Evolutionary conservation across 441 rosid species (phyloP).

Genomic region (Gossypium schwendimanii): DNA sequence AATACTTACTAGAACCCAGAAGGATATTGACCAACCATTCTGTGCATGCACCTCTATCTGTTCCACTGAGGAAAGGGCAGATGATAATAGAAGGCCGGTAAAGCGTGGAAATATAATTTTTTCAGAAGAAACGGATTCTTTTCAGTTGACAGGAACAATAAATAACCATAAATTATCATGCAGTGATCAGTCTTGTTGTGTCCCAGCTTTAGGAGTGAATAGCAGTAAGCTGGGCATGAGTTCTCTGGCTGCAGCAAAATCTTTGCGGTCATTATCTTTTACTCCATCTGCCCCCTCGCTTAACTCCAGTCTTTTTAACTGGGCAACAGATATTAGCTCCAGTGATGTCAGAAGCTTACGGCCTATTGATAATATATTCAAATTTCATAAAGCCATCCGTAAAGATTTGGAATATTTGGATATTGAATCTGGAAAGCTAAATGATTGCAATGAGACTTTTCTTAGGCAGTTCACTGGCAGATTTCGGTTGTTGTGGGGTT

Average conservation of each 20-base stretch:
- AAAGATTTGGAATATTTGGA: slow-evolving; percentile 77
- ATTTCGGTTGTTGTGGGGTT: slow-evolving; percentile 64
- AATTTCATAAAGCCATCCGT: slow-evolving; percentile 73
- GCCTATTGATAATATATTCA: slow-evolving; percentile 69
- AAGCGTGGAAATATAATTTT: slow-evolving; percentile 26
- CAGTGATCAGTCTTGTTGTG: slow-evolving; percentile 44
- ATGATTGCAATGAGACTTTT: slow-evolving; percentile 46
- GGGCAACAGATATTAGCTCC: slow-evolving; percentile 57
- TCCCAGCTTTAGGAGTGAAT: slow-evolving; percentile 58
- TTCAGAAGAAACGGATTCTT: slow-evolving; percentile 20
- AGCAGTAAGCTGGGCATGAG: slow-evolving; percentile 37
- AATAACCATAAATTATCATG: slow-evolving; percentile 20
- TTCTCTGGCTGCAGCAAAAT: slow-evolving; percentile 56
- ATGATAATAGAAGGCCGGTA: slow-evolving; percentile 27
- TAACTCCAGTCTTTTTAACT: slow-evolving; percentile 64
- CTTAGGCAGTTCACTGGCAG: slow-evolving; percentile 70
- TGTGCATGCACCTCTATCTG: slow-evolving; percentile 22
- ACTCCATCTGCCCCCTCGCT: slow-evolving; percentile 56
- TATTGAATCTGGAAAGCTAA: slow-evolving; percentile 62
- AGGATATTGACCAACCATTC: slow-evolving; percentile 21
- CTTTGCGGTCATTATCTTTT: slow-evolving; percentile 51
- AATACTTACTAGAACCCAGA: slow-evolving; percentile 17
- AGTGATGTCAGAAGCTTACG: slow-evolving; percentile 31
- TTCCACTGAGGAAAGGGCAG: slow-evolving; percentile 21
- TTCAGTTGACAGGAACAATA: slow-evolving; percentile 15